Evolutionary conservation across 2,329 filamentous ascomycete genomes (phyloP), one percentile per base, ranked within the genome.

Genomic region (Ilyonectria robusta): DNA sequence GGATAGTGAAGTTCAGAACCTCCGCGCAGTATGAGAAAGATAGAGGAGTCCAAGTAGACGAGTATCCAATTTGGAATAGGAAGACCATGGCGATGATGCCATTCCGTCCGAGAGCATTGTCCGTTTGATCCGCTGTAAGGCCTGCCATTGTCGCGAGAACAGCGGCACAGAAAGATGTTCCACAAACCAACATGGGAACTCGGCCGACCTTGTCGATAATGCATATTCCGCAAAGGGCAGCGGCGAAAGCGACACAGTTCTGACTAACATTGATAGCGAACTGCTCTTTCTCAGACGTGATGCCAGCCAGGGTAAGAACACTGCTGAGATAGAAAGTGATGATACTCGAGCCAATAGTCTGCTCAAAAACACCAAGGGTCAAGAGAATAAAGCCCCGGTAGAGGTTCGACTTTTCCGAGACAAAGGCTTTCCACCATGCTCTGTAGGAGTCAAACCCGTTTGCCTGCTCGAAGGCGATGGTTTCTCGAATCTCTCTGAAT

Each of bases 401-500:
- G 35, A 56, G 65, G 8, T 67, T 67, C 17, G 62, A 54, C 55
- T 61, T 67, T 33, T 33, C 17, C 1, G 42, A 29, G 10, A 58
- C 29, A 13, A 67, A 67, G 3, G 61, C 56, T 23, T 65, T 67
- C 65, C 65, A 67, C 65, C 65, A 67, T 17, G 65, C 65, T 29
- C 50, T 57, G 17, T 57, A 65, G 9, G 65, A 67, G 29, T 67
- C 65, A 7, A 67, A 67, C 17, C 42, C 42, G 31, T 67, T 67
- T 2, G 65, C 56, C 46, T 65, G 50, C 44, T 81, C 76, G 40
- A 76, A 74, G 42, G 81, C 74, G 23, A 75, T 71, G 17, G 66
- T 56, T 5, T 69, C 64, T 11, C 81, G 74, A 50, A 79, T 74
- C 53, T 83, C 78, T 44, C 81, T 75, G 59, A 81, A 80, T 63